Base-by-base conservation (phyloP, 345 rosid species). In the Euphorbia pulcherrima region DNA sequence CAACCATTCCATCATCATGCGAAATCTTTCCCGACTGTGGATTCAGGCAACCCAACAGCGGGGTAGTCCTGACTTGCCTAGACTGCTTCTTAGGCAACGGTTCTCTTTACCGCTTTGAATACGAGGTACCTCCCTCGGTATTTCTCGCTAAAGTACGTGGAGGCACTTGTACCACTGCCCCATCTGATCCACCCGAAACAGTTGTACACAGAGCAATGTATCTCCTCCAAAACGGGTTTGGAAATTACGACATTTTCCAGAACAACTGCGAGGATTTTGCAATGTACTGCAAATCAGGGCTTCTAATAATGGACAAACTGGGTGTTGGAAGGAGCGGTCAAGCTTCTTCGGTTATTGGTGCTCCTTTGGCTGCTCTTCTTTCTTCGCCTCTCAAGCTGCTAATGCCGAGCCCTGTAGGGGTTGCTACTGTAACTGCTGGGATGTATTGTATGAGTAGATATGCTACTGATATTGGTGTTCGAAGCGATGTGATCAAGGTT, bases 181-280 rank as follows among this genome's bases (percentile, higher is more conserved):
- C 77, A 51, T 82, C 90, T 53, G 99, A 94, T 67, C 79, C 76
- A 8, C 60, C 84, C n/a, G 84, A 80, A 68, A 60, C 75, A 13
- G 95, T 88, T n/a, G 67, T 91, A 72, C 92, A 89, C 62, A 76
- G 97, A 60, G 92, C 99, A 70, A 91, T 94, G 96, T 78, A 91
- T 79, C 99, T 94, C 68, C 94, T 94, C 62, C 97, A 94, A 64
- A 89, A 89, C 70, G 97, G 97, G n/a, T 94, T 94, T 61, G 99
- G 99, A 28, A 88, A 87, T 74, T 94, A 94, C 55, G 83, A 94
- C 47, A 52, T 91, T 62, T 86, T 94, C 69, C 84, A 80, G 67
- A 94, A 91, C 83, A 94, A 94, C 75, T 94, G 99, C 12, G 99
- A 94, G 82, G 96, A 94, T 69, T 94, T 91, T 64, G 90, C 99